Conservation (phyloP, 2,329 filamentous ascomycete genomes). For the Colletotrichum sp. region DNA sequence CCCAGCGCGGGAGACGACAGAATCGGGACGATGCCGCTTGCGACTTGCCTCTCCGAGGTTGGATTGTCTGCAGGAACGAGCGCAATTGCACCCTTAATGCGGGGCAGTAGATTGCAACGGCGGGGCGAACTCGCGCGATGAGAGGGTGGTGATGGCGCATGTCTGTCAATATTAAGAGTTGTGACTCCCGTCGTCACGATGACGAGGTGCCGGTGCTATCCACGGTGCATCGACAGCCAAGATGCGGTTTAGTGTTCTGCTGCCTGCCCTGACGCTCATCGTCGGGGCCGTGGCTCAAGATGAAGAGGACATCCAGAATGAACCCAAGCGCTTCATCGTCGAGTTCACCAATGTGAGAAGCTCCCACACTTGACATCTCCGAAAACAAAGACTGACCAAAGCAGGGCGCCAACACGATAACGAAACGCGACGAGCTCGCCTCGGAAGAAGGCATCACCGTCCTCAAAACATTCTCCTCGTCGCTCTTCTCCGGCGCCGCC, state of each 20-base stretch:
- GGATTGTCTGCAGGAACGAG: slow-evolving; percentile 3
- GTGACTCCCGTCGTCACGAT: neutral
- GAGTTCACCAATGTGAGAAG: slow-evolving; percentile 3
- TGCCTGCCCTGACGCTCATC: neutral
- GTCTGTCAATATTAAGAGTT: neutral
- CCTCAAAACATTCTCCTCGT: slow-evolving; percentile 8
- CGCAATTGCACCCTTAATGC: neutral
- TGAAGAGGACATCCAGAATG: neutral
- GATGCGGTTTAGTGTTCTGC: neutral
- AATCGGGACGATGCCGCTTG: neutral
- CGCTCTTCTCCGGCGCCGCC: slow-evolving; percentile 18
- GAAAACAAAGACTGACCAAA: neutral
- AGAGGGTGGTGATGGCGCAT: neutral
- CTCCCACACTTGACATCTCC: neutral
- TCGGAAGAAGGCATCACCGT: slow-evolving; percentile 6
- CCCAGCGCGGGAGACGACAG: neutral
- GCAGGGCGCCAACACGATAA: neutral
- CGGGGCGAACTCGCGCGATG: neutral
- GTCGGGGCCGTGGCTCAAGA: neutral
- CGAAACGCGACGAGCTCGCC: slow-evolving; percentile 4
- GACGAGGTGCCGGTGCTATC: neutral
- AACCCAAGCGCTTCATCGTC: slow-evolving; percentile 17
- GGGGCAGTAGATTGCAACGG: neutral
- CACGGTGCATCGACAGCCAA: neutral
- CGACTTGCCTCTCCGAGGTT: slow-evolving; percentile 14